Evolutionary conservation across 768 basidiomycete species (phyloP), one percentile per base, ranked within the genome.

Genomic region (Mycena leptocephala): DNA sequence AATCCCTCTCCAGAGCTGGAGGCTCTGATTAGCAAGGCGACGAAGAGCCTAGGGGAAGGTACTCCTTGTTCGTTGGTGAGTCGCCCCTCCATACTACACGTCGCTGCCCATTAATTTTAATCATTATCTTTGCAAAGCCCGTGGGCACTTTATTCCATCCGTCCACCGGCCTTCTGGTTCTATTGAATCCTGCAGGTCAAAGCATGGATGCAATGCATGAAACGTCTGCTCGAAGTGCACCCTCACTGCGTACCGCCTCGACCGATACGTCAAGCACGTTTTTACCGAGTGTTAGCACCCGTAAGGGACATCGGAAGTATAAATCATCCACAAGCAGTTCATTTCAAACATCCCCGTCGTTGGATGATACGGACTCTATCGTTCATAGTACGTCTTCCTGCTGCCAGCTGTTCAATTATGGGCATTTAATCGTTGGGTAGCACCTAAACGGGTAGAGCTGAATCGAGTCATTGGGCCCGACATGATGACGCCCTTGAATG

Each of bases 401-500:
- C 30, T 26, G 6, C 20, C 24, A 26, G 10, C 24, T 62, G 2
- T 35, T 59, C 32, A 32, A 39, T 13, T 30, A n/a, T 39, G 59
- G 8, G 18, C 1, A 13, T 13, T 39, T 14, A 62, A 14, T 46
- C 18, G 18, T 20, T 46, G 43, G 16, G 35, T 22, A 72, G 73
- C 35, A 1, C 79, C 79, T 14, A 76, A 61, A 26, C 80, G 81
- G 14, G 24, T 35, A 2, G 81, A 82, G 41, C 75, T 83, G 2
- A 81, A 69, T 62, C 72, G 76, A n/a, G 80, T 72, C 2, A 24
- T 83, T 26, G 81, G 82, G 14, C 28, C 64, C 20, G 82, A 83
- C 62, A 67, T 79, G 59, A 70, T 74, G 30, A 33, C 59, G 20
- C 81, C 78, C 11, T 75, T 73, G 41, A 82, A 74, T 7, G 81